Evolutionary conservation across 2,329 filamentous ascomycete species (phyloP), one percentile per base, ranked within the genome.

Genomic region (Sarocladium brachiariae): DNA sequence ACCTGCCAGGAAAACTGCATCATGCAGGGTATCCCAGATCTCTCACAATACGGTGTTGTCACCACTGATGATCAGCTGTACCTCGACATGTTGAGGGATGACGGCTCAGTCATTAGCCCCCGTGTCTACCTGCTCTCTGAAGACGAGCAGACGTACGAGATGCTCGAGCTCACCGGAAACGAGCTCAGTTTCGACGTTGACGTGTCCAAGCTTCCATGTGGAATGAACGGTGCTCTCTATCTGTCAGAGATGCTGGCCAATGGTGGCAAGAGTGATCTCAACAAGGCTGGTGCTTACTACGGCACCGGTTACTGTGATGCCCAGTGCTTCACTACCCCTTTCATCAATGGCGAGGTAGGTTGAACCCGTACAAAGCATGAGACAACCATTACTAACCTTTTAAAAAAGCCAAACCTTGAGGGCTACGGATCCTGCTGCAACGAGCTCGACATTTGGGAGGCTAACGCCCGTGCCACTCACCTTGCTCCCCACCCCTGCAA

Each of bases 131-230:
- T 86, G 14, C 71, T 86, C 59, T 71, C 72, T 52, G 65, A 57
- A 56, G 69, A 73, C 52, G 74, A 80, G 54, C 68, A 71, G 53
- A 73, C 73, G 39, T 86, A 86, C 61, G 68, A 83, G 64, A 71
- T 78, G 60, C 73, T 86, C 61, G 70, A 81, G 54, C 69, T 85
- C 46, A 72, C 77, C 25, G 79, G 78, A 59, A 66, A 76, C 55
- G 83, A 86, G 63, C 76, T 86, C 60, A 77, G 77, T 11, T 84
- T 86, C 51, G 81, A 84, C 43, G 81, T 85, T 3, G 83, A 86
- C 58, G 74, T 82, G 38, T 82, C 80, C 23, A 74, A 77, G 56
- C 70, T 86, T 25, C 78, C 80, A 13, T 87, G 84, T 56, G 83
- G 83, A 51, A 70, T 86, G 61, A 86, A 87, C 63, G 82, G 82